Conservation (phyloP, 257 asterid genomes). For the Echium plantagineum region DNA sequence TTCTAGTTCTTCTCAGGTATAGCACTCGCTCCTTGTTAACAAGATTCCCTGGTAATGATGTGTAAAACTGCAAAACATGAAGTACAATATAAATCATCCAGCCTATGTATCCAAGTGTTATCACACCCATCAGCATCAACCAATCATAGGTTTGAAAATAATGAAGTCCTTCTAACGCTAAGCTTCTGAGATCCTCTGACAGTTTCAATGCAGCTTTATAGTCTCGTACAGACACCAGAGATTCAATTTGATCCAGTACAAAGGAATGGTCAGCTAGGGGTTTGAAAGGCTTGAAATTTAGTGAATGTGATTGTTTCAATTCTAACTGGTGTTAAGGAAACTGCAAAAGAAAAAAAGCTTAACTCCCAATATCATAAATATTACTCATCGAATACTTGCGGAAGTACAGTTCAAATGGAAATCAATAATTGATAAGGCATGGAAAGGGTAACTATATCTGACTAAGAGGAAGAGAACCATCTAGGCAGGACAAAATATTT, state of each 20-base stretch:
- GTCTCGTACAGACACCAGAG: conserved; percentile 41
- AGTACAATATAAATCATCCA: conserved; percentile 83
- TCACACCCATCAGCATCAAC: conserved; percentile 84
- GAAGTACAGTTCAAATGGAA: neutral
- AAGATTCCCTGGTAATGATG: conserved; percentile 43
- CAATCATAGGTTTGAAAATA: conserved; percentile 95
- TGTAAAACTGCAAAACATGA: conserved; percentile 79
- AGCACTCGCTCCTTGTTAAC: conserved; percentile 35
- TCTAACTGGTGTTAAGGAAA: conserved; percentile 58
- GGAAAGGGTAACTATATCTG: neutral
- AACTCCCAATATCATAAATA: neutral
- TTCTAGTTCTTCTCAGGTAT: conserved; percentile 30
- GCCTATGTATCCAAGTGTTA: conserved; percentile 87
- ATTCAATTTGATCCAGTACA: conserved; percentile 53
- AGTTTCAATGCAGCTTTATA: conserved; percentile 55
- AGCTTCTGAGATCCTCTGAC: conserved; percentile 68
- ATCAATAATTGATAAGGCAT: neutral
- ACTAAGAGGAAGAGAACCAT: neutral
- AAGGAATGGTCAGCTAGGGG: conserved; percentile 47
- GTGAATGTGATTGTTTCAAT: conserved; percentile 50
- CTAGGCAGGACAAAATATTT: neutral
- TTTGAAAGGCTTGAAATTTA: conserved; percentile 76
- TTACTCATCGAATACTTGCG: neutral
- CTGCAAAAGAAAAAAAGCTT: neutral
- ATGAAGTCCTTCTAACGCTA: conserved; percentile 83